Evolutionary conservation across 805 yeast genomes (phyloP).

Genomic region (Metschnikowia gelsemii): DNA sequence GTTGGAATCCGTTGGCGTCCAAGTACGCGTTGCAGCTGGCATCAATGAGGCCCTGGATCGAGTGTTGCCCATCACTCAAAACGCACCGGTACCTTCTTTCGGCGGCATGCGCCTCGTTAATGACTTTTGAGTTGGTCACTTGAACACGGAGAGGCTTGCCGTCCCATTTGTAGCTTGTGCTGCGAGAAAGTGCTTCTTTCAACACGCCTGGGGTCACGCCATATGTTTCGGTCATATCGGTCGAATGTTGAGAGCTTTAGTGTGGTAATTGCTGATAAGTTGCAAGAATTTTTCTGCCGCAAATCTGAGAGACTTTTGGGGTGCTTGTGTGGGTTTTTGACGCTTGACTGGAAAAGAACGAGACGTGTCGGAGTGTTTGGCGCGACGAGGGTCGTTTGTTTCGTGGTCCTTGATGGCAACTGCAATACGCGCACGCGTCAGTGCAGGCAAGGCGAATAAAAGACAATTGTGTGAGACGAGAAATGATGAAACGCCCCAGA

Average conservation of each 20-base stretch:
- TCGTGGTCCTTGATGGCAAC: too few relatives aligned
- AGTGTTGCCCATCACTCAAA: constrained; percentile 39
- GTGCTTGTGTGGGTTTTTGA: neutral
- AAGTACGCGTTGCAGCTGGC: constrained; percentile 44
- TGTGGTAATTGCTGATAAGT: neutral
- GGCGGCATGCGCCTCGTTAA: constrained; percentile 23
- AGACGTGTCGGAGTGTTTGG: too few relatives aligned
- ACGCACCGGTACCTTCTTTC: constrained; percentile 35
- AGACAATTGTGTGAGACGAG: neutral
- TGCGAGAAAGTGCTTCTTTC: constrained; percentile 25
- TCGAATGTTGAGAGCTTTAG: neutral
- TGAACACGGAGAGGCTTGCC: constrained; percentile 35
- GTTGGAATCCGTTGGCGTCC: constrained; percentile 44
- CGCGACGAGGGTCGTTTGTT: too few relatives aligned
- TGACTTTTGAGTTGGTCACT: constrained; percentile 35
- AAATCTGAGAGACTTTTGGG: neutral
- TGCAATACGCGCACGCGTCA: constrained; percentile 11
- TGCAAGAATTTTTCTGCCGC: neutral
- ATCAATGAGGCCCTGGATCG: constrained; percentile 39
- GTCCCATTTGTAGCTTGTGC: constrained; percentile 22
- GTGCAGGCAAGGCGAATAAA: neutral
- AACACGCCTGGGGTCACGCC: constrained; percentile 28
- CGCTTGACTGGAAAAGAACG: neutral
- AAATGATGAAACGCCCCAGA: neutral
- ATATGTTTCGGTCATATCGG: constrained; percentile 19